phyloP scores from a whole-genome alignment of 176 grass and related monocot genomes.

The Aegilops bicornis region DNA sequence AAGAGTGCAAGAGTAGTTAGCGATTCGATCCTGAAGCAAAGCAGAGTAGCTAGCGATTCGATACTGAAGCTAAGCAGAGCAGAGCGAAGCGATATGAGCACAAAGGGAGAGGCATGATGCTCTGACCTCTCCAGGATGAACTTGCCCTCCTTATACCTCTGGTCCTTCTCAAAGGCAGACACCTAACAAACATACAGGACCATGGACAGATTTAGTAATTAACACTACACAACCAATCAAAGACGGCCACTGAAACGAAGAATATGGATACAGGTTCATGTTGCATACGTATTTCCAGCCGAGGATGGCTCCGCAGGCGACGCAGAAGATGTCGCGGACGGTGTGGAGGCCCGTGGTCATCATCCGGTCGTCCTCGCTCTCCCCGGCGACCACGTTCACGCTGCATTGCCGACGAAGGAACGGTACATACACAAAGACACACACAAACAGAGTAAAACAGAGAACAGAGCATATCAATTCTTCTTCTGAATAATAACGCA shows the following conservation, averaged over 20 bases:
- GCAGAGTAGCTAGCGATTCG: no score
- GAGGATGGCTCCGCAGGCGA: constrained; percentile 40
- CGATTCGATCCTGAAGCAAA: no score
- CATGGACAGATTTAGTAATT: not conserved
- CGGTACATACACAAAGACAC: not conserved
- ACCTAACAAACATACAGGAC: not conserved
- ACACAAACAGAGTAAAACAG: not conserved
- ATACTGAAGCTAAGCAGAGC: not conserved
- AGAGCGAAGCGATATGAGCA: not conserved
- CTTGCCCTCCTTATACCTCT: constrained; percentile 59
- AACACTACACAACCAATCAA: not conserved
- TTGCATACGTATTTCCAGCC: constrained; percentile 45
- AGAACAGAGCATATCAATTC: not conserved
- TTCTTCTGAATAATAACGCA: not conserved
- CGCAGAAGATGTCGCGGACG: constrained; percentile 57
- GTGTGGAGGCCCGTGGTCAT: constrained; percentile 50
- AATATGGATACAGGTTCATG: no score
- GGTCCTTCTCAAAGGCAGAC: constrained; percentile 29
- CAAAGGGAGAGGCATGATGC: not conserved
- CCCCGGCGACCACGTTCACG: constrained; percentile 35
- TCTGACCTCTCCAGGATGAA: constrained; percentile 49
- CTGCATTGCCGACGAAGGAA: not conserved
- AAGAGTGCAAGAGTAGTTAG: not conserved
- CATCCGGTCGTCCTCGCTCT: constrained; percentile 29
- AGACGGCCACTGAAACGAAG: not conserved